Percentiles rank a stretch among this genome's conserved stretches.
phyloP scores from a whole-genome alignment of 164 flowering plant genomes.

The Pachysandra terminalis region DNA sequence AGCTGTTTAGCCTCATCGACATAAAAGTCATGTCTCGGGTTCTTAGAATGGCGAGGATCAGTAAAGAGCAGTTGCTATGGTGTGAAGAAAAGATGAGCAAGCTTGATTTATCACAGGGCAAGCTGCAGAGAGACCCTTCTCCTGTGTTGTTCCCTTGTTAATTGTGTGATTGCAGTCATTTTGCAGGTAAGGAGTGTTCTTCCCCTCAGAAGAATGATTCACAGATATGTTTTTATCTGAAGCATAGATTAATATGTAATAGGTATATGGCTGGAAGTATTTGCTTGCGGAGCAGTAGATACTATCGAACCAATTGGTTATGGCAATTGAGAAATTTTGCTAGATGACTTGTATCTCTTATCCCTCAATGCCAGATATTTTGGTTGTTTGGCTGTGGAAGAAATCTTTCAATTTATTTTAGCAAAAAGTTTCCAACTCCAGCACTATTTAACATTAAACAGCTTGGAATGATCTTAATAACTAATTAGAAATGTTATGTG shows the following conservation, averaged over 20 bases:
- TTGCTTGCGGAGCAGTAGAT: constrained; percentile 1
- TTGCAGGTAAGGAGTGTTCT: constrained; percentile 8
- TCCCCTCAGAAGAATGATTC: constrained; percentile 4
- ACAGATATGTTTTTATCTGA: background rate
- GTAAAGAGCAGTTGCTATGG: constrained; percentile 78
- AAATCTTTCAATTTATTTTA: background rate
- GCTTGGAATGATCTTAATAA: no score
- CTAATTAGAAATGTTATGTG: no score
- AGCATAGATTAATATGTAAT: constrained; percentile 12
- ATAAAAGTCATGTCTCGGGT: constrained; percentile 60
- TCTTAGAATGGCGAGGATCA: constrained; percentile 63
- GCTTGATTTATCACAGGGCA: constrained; percentile 49
- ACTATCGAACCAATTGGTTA: constrained; percentile 6
- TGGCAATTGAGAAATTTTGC: constrained; percentile 15
- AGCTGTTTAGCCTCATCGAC: constrained; percentile 66
- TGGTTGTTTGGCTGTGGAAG: background rate
- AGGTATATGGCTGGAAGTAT: background rate
- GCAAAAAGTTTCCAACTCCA: no score
- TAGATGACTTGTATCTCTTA: constrained; percentile 4
- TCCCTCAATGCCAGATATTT: background rate
- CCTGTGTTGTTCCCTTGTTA: constrained; percentile 74
- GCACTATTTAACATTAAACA: no score
- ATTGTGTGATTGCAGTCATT: no score
- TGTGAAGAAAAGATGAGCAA: constrained; percentile 91
- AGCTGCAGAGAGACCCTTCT: constrained; percentile 64